Evolutionary conservation across 257 asterid genomes (phyloP), one percentile per base, ranked within the genome.

Genomic region (Salvia rosmarinus): DNA sequence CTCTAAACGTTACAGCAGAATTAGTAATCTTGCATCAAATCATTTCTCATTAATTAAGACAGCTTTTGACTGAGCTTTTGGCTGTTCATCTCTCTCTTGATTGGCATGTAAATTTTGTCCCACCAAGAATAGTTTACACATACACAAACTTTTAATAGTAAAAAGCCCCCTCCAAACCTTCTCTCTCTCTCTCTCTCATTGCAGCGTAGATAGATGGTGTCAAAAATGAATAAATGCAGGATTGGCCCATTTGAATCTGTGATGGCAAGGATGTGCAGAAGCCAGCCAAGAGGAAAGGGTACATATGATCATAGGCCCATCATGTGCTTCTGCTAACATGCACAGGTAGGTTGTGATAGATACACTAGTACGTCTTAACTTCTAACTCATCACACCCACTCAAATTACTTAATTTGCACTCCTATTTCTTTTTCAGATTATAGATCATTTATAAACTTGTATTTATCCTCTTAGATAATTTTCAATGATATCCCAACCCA

Each of bases 311-410:
- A 55, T 74, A 75, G 82, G 82, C 82, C 88, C 88, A 79, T 84
- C 88, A 81, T 79, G 86, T 81, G 83, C 84, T 73, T 79, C 78
- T 79, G 76, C 42, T 80, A 83, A 83, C 76, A 78, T 83, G 79
- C 80, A 76, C 83, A 78, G 79, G 72, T 81, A 61, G 79, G 83
- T 64, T 72, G 14, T 77, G 85, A 80, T 80, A 76, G 80, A 71
- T 78, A 76, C 83, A 67, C 75, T 64, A 49, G 77, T 49, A 61
- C n/a, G n/a, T n/a, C n/a, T n/a, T n/a, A n/a, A n/a, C 74, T 77
- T 21, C 3, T 1, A 60, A 21, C 28, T 62, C 64, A 51, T 16
- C 55, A 54, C 66, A 40, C 64, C 49, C 49, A 66, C 61, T 44
- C 60, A 35, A 17, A 32, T 35, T 61, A 9, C 52, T 67, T 42